Percentiles rank a stretch among this genome's conserved stretches.
phyloP scores from a whole-genome alignment of 441 rosid species.

The Pelargonium australe region DNA sequence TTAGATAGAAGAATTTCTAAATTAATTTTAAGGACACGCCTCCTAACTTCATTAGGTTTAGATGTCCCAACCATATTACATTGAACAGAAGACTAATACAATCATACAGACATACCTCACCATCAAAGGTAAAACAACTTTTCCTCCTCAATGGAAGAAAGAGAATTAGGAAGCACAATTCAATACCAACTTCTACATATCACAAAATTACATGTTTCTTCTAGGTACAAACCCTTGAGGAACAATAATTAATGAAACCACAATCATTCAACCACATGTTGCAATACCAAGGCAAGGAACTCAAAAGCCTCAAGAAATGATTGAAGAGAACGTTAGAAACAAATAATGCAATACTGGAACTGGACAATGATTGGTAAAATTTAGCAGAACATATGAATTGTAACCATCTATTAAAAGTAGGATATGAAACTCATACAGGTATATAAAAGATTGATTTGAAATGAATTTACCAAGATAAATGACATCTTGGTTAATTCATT shows the following conservation, averaged over 20 bases:
- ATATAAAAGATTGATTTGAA: not conserved
- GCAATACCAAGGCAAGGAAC: not conserved
- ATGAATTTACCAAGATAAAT: not conserved
- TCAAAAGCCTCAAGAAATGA: constrained; percentile 1
- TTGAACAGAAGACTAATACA: not conserved
- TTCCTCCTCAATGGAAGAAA: not conserved
- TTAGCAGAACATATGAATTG: not conserved
- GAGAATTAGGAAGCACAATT: not conserved
- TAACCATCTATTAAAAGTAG: not conserved
- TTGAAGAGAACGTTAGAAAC: not conserved
- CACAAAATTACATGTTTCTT: not conserved
- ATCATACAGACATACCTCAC: not conserved
- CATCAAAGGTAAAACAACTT: constrained; percentile 3
- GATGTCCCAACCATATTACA: not conserved
- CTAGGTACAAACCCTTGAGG: not conserved
- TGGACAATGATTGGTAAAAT: not conserved
- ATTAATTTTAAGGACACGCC: not conserved
- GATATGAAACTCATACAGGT: not conserved
- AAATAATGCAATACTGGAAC: not conserved
- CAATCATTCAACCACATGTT: not conserved
- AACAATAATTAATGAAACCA: not conserved
- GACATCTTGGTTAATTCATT: not conserved
- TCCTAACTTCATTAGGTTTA: not conserved
- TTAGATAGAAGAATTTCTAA: not conserved
- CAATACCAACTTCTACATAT: not conserved